Base-by-base conservation (phyloP, 495 filamentous ascomycete genomes). In the Annulohypoxylon stygium region DNA sequence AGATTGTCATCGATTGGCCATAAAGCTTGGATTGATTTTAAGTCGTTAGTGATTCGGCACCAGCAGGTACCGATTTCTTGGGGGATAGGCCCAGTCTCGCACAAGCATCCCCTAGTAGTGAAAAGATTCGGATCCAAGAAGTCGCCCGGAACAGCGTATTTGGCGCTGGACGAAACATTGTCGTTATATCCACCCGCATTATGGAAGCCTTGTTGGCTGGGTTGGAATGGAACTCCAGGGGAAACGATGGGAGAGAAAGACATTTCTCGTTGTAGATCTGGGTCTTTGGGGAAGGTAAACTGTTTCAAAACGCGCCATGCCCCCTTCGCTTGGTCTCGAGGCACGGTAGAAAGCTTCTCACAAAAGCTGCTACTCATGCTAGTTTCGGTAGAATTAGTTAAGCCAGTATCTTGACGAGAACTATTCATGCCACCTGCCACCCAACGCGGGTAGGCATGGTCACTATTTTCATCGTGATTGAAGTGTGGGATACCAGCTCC, bases 31-130 rank as follows among this genome's bases (percentile, higher is more conserved):
- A 61, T 0, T 45, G 60, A 23, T 62, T 50, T 30, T 7, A 78
- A 71, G 6, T 79, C 75, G 30, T 69, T 37, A 2, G 69, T 70
- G n/a, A 83, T 79, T 10, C 75, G 74, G 62, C 83, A 85, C 82
- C 82, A 83, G 61, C 82, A 85, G 14, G 65, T 51, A 1, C 78
- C 75, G 0, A 55, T 61, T n/a, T 73, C 76, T 65, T 85, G 83
- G 12, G 73, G 75, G 5, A 69, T 25, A 45, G 67, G 75, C 4
- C 45, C 67, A 7, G 69, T 66, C 11, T 74, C 74, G 61, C 81
- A 83, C n/a, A 69, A 9, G 70, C 61, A 48, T 77, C 72, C 39
- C 58, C 73, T 8, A 69, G 59, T 7, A 62, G 77, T 7, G 61
- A 77, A 51, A 70, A 81, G 64, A 8, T 76, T 70, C 7, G 33